Evolutionary conservation across 1,139 yeast species (phyloP).

Genomic region (Candida neerlandica): DNA sequence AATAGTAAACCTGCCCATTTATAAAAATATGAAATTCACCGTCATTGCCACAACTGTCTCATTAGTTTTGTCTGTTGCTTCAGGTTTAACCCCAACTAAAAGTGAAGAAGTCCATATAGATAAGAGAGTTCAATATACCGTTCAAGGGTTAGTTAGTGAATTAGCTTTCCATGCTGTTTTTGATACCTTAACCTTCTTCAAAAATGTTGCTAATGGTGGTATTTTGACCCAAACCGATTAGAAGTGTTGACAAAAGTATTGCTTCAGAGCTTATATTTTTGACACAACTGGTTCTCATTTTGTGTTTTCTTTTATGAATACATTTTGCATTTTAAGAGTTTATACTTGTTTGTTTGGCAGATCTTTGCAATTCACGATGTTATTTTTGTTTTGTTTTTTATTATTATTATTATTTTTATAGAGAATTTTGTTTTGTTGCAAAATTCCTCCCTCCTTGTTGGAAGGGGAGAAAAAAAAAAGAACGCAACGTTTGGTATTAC

Average conservation of each 20-base stretch:
- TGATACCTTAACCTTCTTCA: background rate
- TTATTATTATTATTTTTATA: background rate
- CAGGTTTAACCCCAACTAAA: background rate
- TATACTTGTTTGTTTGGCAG: background rate
- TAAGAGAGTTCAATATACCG: conserved; percentile 3
- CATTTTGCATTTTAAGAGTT: background rate
- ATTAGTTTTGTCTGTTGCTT: background rate
- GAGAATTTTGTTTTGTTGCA: background rate
- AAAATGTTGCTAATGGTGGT: background rate
- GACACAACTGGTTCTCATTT: background rate
- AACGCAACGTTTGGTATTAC: background rate
- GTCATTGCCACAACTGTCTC: background rate
- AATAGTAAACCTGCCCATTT: background rate
- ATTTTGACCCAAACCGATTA: conserved; percentile 6
- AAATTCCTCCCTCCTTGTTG: background rate
- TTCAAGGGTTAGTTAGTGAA: conserved; percentile 2
- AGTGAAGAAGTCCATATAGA: background rate
- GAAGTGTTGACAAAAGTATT: no score
- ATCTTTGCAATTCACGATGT: background rate
- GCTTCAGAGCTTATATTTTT: background rate
- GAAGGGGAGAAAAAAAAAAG: background rate
- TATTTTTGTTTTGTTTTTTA: background rate
- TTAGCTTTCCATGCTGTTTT: background rate
- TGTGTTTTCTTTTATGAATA: background rate
- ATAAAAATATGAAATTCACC: conserved; percentile 1